Evolutionary conservation across 768 basidiomycete species (phyloP).

Genomic region (Tremella yokohamensis): DNA sequence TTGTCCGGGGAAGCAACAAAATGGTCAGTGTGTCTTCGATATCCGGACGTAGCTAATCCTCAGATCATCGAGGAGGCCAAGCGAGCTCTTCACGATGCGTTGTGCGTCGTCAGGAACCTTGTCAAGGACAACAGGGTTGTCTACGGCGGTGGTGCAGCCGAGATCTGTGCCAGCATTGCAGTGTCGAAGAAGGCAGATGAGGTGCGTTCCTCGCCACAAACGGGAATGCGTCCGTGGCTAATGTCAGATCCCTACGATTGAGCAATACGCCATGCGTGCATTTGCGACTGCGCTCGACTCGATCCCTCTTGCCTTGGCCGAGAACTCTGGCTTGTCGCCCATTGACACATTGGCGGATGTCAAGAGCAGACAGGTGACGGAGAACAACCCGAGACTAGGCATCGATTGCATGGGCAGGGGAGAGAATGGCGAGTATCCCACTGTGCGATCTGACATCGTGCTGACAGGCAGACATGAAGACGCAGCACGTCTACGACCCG

Average conservation of each 20-base stretch:
- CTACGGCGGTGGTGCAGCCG: conserved; percentile 96
- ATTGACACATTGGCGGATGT: conserved; percentile 96
- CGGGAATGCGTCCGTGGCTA: no score
- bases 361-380: conserved; percentile 83
- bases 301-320: conserved; percentile 91
- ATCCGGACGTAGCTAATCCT: neutral
- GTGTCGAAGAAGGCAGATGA: conserved; percentile 93
- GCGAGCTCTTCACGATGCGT: conserved; percentile 92
- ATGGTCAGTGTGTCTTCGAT: conserved; percentile 62
- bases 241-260: conserved; percentile 82
- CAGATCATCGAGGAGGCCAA: conserved; percentile 99
- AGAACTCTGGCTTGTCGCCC: conserved; percentile 93
- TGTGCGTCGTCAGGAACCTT: conserved; percentile 94
- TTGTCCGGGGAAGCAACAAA: conserved; percentile 96
- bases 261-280: conserved; percentile 99
- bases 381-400: conserved; percentile 78
- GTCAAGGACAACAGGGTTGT: conserved; percentile 94
- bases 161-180: conserved; percentile 90
- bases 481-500: conserved; percentile 94
- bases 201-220: conserved; percentile 56
- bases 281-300: conserved; percentile 92
- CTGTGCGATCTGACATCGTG: neutral
- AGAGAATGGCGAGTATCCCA: conserved; percentile 66
- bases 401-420: conserved; percentile 86
- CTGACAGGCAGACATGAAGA: conserved; percentile 79